A percentile compares a stretch with the other conserved stretches of the same genome.
Conservation (phyloP, 371 early-diverging fungal species). For the Dinochytrium kinnereticum region DNA sequence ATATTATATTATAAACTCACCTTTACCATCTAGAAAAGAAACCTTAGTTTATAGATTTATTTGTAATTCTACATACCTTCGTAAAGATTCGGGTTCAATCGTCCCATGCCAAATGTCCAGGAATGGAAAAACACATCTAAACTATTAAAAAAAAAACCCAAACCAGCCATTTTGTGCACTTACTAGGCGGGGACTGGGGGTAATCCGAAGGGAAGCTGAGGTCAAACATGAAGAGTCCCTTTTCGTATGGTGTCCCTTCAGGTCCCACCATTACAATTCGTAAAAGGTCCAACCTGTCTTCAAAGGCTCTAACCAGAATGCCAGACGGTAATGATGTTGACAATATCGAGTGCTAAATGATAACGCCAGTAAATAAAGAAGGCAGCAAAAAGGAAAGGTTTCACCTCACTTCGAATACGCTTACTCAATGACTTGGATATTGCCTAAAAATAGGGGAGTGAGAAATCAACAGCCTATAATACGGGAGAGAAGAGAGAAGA, state of each 20-base stretch:
- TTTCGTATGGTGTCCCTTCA: constrained; percentile 54
- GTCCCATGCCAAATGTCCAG: constrained; percentile 57
- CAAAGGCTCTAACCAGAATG: constrained; percentile 58
- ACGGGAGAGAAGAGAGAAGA: neutral
- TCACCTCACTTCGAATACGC: constrained; percentile 33
- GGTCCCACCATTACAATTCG: constrained; percentile 57
- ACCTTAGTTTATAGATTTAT: too few relatives aligned
- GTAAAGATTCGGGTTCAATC: constrained; percentile 61
- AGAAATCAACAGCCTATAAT: neutral
- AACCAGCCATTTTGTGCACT: neutral
- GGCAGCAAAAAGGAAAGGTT: constrained; percentile 28
- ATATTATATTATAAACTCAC: neutral
- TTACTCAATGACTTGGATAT: constrained; percentile 1
- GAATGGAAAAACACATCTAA: constrained; percentile 53
- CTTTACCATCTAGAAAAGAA: constrained; percentile 53
- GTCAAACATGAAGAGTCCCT: constrained; percentile 53
- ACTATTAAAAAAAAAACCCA: neutral
- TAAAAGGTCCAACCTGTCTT: constrained; percentile 56
- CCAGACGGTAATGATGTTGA: constrained; percentile 46
- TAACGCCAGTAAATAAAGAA: neutral
- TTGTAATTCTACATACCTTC: constrained; percentile 40
- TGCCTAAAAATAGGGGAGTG: neutral
- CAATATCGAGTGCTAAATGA: constrained; percentile 28
- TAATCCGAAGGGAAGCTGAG: constrained; percentile 50
- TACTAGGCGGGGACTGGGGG: constrained; percentile 49